Base-by-base conservation (phyloP, 2,329 filamentous ascomycete species). In the Curvularia hawaiiensis region DNA sequence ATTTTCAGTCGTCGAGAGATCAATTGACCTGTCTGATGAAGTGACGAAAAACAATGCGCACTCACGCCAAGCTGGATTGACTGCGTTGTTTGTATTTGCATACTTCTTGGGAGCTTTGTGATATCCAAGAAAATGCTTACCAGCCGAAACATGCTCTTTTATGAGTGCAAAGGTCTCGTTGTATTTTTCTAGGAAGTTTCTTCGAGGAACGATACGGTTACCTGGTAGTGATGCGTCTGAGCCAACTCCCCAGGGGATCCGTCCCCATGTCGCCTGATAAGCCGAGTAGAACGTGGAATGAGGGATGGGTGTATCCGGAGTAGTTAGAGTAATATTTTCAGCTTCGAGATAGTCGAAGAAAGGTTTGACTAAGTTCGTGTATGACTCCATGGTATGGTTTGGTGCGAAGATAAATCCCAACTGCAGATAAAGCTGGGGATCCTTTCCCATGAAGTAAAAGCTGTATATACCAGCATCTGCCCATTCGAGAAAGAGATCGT, bases 131-230 rank as follows among this genome's bases (percentile, higher is more conserved):
- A 58, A 16, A n/a, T 69, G 63, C 20, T 51, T 54, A 0, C 61
- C 65, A 3, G 45, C 38, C 1, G 38, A 45, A 0, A 65, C 60
- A 14, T 70, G 66, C 66, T 57, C 50, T 62, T 56, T 52, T 1
- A 89, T 79, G 33, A 89, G 74, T 4, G 53, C 47, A 22, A 58
- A 65, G 0, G 65, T 56, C 28, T 53, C 55, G 50, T 54, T 68
- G 65, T 35, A 68, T 64, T 57, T 73, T 9, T 74, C 61, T 1
- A 62, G 46, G 5, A 76, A 66, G 33, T 63, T 61, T 14, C 56
- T 33, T 4, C 64, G 50, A 1, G 73, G 74, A 0, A 76, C 56
- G 2, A 78, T 64, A 20, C 72, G 69, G 22, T n/a, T n/a, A n/a
- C n/a, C n/a, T n/a, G n/a, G n/a, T n/a, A n/a, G n/a, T n/a, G n/a